Evolutionary conservation across 2,329 filamentous ascomycete genomes (phyloP).

Genomic region (Chrysosporium keratinophilum): DNA sequence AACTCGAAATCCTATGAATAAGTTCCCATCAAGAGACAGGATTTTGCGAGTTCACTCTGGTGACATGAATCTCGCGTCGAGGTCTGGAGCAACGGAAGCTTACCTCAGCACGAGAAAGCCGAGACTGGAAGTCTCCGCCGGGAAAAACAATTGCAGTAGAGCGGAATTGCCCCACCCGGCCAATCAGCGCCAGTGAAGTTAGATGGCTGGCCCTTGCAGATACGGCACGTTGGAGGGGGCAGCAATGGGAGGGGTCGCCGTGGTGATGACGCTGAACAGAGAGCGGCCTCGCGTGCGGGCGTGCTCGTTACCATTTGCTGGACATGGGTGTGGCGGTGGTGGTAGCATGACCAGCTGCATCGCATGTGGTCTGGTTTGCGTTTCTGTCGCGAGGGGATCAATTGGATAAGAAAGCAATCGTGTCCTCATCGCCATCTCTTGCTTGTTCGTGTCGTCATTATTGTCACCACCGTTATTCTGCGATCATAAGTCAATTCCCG

Average conservation of each 20-base stretch:
- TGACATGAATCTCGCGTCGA: no score
- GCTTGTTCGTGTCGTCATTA: not conserved
- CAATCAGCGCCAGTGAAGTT: not conserved
- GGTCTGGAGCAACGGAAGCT: not conserved
- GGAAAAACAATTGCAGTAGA: constrained; percentile 1
- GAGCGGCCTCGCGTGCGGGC: not conserved
- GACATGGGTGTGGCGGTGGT: constrained; percentile 5
- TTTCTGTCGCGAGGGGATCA: not conserved
- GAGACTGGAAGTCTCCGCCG: not conserved
- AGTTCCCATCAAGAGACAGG: no score
- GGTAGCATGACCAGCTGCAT: constrained; percentile 5
- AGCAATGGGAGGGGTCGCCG: not conserved
- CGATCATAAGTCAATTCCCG: not conserved
- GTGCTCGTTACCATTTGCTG: not conserved
- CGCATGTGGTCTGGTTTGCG: not conserved
- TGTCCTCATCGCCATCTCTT: not conserved
- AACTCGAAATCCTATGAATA: no score
- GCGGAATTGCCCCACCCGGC: constrained; percentile 2
- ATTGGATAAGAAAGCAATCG: not conserved
- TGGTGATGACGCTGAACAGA: not conserved
- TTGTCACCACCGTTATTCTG: not conserved
- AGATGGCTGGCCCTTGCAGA: not conserved
- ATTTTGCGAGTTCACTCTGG: no score
- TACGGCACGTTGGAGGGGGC: not conserved
- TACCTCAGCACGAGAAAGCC: not conserved